Base-by-base conservation (phyloP, 495 filamentous ascomycete genomes). In the Penicillium malachiteum region DNA sequence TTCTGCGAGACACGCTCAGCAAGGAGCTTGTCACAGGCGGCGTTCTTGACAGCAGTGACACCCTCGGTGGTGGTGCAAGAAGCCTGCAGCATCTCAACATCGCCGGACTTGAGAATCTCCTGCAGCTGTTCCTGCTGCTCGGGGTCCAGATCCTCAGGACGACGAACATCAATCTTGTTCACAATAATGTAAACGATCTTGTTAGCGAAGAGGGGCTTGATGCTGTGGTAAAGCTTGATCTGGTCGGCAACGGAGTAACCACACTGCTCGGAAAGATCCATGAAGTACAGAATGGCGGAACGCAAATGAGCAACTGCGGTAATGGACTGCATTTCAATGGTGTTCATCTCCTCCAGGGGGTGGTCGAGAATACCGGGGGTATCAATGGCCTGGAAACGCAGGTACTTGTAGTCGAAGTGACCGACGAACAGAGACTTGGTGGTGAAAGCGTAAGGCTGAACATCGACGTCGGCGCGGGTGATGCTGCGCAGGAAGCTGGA, bases 331-430 rank as follows among this genome's bases (percentile, higher is more conserved):
- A 97, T 97, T 73, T 98, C 95, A 69, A 98, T 98, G 9, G 94
- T 97, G 76, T 97, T 98, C 94, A 98, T 98, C 76, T 98, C 94
- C 74, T 97, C 95, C 9, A 98, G 81, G 12, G 94, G 95, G 70
- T 98, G 95, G 67, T 98, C 94, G 53, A 97, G 79, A 68, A 98
- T 96, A 72, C 94, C 94, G 11, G 93, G 93, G 59, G 82, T 96
- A 82, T 83, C 90, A 71, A 90, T 94, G 61, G 84, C 88, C 71
- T 94, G 90, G 78, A 96, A 96, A 45, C 92, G 87, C 44, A 96
- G 81, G 75, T 96, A 97, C 71, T 96, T 96, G 81, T 97, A 98
- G 78, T 98, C 94, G 64, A 97, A 96, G 70, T 98, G 94, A 42
- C 94, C 94, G 16, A 97, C 95, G 64, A 97, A 97, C 66, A 98